Conservation (phyloP, 345 rosid species). For the Gossypium arboreum region DNA sequence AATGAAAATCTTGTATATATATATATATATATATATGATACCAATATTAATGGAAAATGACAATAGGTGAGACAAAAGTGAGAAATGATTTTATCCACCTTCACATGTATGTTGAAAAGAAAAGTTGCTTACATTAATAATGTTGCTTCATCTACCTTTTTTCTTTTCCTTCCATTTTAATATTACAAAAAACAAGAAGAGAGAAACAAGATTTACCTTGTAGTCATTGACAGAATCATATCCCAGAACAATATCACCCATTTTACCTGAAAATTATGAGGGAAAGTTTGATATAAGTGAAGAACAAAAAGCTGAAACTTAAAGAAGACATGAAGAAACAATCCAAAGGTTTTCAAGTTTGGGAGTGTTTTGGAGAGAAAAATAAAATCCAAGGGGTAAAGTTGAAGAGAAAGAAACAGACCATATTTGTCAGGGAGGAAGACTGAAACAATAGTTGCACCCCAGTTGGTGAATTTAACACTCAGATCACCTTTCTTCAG, state of each 20-base stretch:
- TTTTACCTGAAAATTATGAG: constrained; percentile 49
- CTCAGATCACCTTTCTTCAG: constrained; percentile 66
- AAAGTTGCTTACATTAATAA: neutral
- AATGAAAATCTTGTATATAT: too few species aligned
- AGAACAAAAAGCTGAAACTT: neutral
- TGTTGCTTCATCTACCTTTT: too few species aligned
- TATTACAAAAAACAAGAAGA: neutral
- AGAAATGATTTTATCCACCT: too few species aligned
- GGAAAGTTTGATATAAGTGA: neutral
- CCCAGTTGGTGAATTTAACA: constrained; percentile 74
- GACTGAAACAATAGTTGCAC: constrained; percentile 71
- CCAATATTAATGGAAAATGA: too few species aligned
- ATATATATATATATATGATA: too few species aligned
- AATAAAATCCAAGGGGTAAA: neutral
- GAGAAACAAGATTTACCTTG: constrained; percentile 33
- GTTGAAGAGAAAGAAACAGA: constrained; percentile 21
- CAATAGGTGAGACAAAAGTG: too few species aligned
- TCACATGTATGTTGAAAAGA: neutral
- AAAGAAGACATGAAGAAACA: neutral
- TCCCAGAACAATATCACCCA: constrained; percentile 70
- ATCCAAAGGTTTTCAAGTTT: neutral
- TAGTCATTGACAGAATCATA: constrained; percentile 61
- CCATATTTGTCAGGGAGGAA: constrained; percentile 79
- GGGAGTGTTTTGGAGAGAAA: neutral
- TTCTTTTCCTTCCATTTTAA: too few species aligned